Conservation (phyloP, 345 rosid genomes). For the Theobroma cacao region DNA sequence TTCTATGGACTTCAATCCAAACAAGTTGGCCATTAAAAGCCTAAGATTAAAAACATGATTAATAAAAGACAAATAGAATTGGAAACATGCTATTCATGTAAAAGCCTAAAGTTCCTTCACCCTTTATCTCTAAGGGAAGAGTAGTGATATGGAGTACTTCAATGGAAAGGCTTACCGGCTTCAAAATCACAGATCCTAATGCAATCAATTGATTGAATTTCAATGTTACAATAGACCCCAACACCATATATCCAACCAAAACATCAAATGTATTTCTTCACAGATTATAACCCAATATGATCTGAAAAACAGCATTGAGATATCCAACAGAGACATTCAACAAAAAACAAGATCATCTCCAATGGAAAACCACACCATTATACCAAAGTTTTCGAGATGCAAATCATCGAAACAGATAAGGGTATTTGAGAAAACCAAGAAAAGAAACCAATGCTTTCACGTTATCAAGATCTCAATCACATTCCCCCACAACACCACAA, state of each 20-base stretch:
- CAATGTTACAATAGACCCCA: background rate
- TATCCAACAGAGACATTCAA: background rate
- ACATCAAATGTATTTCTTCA: background rate
- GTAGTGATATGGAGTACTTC: background rate
- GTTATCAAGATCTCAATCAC: constrained; percentile 4
- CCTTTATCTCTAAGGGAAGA: background rate
- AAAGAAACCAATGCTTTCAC: constrained; percentile 7
- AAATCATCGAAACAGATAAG: background rate
- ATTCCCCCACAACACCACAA: background rate
- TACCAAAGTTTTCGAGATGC: background rate
- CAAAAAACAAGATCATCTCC: constrained; percentile 2
- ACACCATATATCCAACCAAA: background rate
- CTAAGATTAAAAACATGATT: background rate
- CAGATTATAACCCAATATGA: background rate
- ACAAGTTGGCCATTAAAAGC: background rate
- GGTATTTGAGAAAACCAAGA: background rate
- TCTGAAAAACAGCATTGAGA: background rate
- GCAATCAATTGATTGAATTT: background rate
- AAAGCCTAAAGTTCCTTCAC: background rate
- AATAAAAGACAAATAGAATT: background rate
- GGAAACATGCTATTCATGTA: background rate
- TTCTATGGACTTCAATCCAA: background rate
- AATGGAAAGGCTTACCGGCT: background rate
- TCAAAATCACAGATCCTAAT: background rate
- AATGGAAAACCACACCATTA: background rate